Percentiles rank a stretch among this genome's conserved stretches.
These are phyloP conservation scores for Pichia sp. DNA, from an alignment of 1,139 yeast genomes.

Conservation along the genomic window DNA sequence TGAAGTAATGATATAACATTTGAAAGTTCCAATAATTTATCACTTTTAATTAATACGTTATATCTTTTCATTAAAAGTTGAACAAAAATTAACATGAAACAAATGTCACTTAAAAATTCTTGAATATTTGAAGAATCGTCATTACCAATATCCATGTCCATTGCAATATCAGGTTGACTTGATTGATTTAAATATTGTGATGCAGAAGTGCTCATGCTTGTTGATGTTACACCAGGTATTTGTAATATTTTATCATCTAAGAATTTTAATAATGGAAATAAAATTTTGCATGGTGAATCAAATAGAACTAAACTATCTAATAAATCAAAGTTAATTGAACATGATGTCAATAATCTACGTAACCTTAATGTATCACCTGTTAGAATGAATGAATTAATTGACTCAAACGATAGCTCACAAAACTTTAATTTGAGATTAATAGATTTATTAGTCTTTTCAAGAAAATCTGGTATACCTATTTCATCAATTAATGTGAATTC, in stretches of 20 bases:
- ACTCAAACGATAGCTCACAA: constrained; percentile 15
- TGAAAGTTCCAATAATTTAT: not conserved
- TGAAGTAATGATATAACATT: constrained; percentile 9
- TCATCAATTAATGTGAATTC: constrained; percentile 30
- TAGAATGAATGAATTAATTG: constrained; percentile 18
- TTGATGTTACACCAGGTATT: constrained; percentile 13
- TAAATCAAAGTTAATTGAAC: constrained; percentile 17
- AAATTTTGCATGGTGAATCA: constrained; percentile 23
- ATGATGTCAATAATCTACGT: constrained; percentile 24
- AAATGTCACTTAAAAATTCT: constrained; percentile 64
- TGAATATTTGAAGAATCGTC: constrained; percentile 45
- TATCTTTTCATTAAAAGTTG: constrained; percentile 41
- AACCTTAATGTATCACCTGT: constrained; percentile 25
- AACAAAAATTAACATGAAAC: constrained; percentile 48
- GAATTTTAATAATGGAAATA: constrained; percentile 22
- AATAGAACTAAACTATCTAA: constrained; percentile 18
- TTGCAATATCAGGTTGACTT: constrained; percentile 21
- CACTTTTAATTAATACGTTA: constrained; percentile 13
- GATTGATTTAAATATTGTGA: constrained; percentile 12
- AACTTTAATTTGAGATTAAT: constrained; percentile 15
- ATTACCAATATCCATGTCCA: constrained; percentile 28
- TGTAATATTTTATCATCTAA: constrained; percentile 19
- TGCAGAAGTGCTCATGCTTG: constrained; percentile 6
- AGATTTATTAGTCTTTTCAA: constrained; percentile 15
- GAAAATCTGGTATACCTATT: constrained; percentile 19